phyloP scores from a whole-genome alignment of 805 yeast genomes.

The Torulaspora gathmanii region DNA sequence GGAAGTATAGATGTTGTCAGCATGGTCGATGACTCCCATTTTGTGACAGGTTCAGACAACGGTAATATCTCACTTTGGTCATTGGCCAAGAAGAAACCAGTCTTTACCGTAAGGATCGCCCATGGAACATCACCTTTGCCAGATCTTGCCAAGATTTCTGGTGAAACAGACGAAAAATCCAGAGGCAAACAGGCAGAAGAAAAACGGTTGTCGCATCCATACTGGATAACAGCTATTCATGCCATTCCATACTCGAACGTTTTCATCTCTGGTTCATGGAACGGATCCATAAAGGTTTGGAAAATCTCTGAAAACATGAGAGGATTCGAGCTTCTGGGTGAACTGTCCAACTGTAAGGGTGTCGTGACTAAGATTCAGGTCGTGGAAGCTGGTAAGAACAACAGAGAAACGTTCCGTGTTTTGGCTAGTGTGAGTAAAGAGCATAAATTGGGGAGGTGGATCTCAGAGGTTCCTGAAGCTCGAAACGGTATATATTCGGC shows the following conservation, averaged over 20 bases:
- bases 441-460: constrained; percentile 87
- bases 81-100: constrained; percentile 81
- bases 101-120: constrained; percentile 59
- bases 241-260: constrained; percentile 83
- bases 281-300: constrained; percentile 78
- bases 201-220: constrained; percentile 53
- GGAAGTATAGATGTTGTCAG: constrained; percentile 87
- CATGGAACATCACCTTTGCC: constrained; percentile 65
- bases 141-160: constrained; percentile 51
- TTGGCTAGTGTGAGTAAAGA: constrained; percentile 75
- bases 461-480: constrained; percentile 54
- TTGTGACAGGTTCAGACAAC: constrained; percentile 92
- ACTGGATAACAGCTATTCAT: constrained; percentile 75
- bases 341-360: constrained; percentile 59
- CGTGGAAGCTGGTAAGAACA: constrained; percentile 49
- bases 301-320: constrained; percentile 60
- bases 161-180: constrained; percentile 38
- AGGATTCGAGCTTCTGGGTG: constrained; percentile 52
- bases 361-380: constrained; percentile 60
- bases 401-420: constrained; percentile 49
- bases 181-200: constrained; percentile 56
- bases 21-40: constrained; percentile 89
- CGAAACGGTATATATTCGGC: constrained; percentile 68
- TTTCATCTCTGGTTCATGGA: constrained; percentile 85
- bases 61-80: constrained; percentile 92